Evolutionary conservation across 352 stramenopile genomes (phyloP), one percentile per base, ranked within the genome.

Genomic region (Pythium brachiatum): DNA sequence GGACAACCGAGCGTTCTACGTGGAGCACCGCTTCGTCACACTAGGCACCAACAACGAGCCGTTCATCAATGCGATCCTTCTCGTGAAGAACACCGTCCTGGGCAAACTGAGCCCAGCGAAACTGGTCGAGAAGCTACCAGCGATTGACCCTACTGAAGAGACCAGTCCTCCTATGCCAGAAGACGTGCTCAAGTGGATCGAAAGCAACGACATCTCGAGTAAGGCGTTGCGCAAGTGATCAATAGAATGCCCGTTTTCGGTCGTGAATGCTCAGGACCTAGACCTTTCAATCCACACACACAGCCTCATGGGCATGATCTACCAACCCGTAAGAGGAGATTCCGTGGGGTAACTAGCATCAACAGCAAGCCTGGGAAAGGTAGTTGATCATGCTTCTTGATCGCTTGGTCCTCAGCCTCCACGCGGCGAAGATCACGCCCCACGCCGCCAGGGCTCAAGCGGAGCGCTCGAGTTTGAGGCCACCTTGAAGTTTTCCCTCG

Each of bases 21-120:
- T 95, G 3, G 87, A 95, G 68, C 87, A 95, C 43, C 83, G 83
- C 20, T 95, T 95, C 56, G 78, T 90, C 53, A 93, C 82, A 18
- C 27, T 27, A 5, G 41, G 53, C 16, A n/a, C 18, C 1, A 68
- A 70, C 16, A 46, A 71, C 1, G 47, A 64, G 27, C 41, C 36
- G n/a, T 95, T 95, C 64, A 73, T 95, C 21, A 83, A 95, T 61
- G 85, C 85, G n/a, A 82, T 95, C 56, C 71, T 94, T 26, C 59
- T 94, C n/a, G 87, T 94, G 21, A 95, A 95, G 76, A 95, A 95
- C 73, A 87, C 66, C 5, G 85, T 94, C 46, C 51, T 95, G 18
- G 87, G 87, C 9, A 62, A 70, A n/a, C 66, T 90, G 7, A 74
- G 61, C 21, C 87, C 85, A 2, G 53, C 69, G 23, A 72, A 88